Conservation (phyloP, 108 stramenopile species). For the Cyclotella baltica region DNA sequence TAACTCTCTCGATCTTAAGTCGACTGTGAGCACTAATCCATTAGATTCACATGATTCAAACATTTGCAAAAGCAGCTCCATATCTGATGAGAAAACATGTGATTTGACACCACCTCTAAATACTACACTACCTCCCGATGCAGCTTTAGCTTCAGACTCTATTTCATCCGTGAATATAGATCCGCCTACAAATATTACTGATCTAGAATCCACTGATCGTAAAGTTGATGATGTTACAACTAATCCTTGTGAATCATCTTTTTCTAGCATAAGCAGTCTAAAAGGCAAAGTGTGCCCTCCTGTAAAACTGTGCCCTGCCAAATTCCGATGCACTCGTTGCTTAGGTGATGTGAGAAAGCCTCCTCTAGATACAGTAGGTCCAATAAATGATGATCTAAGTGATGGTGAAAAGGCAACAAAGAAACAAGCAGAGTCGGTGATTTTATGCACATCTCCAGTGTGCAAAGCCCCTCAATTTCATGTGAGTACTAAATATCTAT, state of each 20-base stretch:
- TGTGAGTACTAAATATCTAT: slow-evolving; percentile 28
- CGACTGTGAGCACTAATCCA: no score
- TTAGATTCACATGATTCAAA: no score
- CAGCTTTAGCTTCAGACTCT: neutral
- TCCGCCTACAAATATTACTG: neutral
- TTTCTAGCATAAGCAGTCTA: neutral
- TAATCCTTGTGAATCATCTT: neutral
- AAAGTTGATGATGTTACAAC: neutral
- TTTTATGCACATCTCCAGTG: slow-evolving; percentile 19
- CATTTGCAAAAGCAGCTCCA: no score
- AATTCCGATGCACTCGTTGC: neutral
- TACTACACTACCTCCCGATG: neutral
- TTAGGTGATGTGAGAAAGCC: neutral
- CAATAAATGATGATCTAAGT: neutral
- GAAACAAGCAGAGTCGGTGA: neutral
- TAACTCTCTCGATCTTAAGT: no score
- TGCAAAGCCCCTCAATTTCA: slow-evolving; percentile 33
- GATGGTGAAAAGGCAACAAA: neutral
- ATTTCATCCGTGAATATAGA: neutral
- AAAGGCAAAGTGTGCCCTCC: neutral
- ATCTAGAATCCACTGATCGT: neutral
- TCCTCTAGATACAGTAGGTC: neutral
- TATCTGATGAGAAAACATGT: neutral
- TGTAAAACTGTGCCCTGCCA: neutral
- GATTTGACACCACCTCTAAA: neutral